These are phyloP conservation scores for Pelargonium myrrhifolium DNA, from an alignment of 441 rosid species.

Conservation along the genomic window DNA sequence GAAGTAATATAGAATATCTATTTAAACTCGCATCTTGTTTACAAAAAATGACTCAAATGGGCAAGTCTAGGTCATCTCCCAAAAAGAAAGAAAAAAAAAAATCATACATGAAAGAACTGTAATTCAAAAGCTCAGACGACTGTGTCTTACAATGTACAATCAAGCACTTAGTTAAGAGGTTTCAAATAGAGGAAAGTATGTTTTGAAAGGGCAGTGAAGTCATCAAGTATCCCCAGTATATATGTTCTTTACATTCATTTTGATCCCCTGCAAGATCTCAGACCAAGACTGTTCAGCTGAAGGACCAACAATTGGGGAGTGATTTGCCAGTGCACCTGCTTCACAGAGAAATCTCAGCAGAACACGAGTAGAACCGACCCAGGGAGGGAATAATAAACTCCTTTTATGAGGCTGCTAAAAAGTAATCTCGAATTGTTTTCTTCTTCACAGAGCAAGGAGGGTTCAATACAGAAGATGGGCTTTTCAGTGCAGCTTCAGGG, in stretches of 20 bases:
- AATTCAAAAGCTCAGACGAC: no score
- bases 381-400: background rate
- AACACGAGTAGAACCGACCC: background rate
- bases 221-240: no score
- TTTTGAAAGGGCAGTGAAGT: background rate
- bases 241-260: no score
- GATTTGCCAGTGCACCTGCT: background rate
- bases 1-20: no score
- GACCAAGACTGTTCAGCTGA: background rate
- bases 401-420: constrained; percentile 38
- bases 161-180: background rate
- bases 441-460: constrained; percentile 84
- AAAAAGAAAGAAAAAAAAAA: no score
- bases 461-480: constrained; percentile 79
- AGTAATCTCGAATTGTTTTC: constrained; percentile 81
- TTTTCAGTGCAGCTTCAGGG: constrained; percentile 49
- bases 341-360: constrained; percentile 1
- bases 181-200: background rate
- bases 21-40: no score
- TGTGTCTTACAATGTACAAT: background rate
- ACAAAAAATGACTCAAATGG: no score
- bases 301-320: background rate
- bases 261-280: constrained; percentile 2
- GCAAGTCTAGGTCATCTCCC: no score
- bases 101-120: no score